Conservation (phyloP, 441 rosid genomes). For the Populus hybrid region DNA sequence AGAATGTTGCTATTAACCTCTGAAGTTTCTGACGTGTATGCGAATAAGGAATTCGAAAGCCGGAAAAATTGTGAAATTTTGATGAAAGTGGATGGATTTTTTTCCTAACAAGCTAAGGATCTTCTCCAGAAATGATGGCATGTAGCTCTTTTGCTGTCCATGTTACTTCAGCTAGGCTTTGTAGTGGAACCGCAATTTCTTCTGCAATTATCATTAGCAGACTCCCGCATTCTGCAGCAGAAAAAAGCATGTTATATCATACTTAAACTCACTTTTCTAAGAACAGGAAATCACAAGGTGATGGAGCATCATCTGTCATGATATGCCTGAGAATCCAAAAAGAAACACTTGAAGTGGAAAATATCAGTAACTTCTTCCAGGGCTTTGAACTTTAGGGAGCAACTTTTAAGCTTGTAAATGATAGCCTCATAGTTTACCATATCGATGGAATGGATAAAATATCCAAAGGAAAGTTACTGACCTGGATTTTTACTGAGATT, state of each 20-base stretch:
- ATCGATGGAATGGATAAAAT: background rate
- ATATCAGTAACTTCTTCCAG: background rate
- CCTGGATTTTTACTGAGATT: slow-evolving; percentile 57
- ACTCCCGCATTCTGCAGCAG: slow-evolving; percentile 51
- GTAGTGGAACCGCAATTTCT: slow-evolving; percentile 43
- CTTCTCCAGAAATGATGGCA: slow-evolving; percentile 31
- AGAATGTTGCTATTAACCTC: background rate
- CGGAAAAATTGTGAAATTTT: background rate
- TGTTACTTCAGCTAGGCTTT: slow-evolving; percentile 35
- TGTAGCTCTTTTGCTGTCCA: slow-evolving; percentile 47
- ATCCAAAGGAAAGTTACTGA: slow-evolving; percentile 12
- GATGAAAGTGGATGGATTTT: background rate
- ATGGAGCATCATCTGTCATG: background rate
- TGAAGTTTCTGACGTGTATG: background rate
- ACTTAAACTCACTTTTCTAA: background rate
- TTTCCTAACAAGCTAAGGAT: slow-evolving; percentile 19
- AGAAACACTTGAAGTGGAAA: background rate
- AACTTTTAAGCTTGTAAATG: background rate
- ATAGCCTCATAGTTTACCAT: background rate
- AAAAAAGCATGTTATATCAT: background rate
- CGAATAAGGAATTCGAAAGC: background rate
- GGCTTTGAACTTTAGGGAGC: background rate
- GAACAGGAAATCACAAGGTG: background rate
- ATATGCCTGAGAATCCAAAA: background rate
- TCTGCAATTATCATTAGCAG: slow-evolving; percentile 37